Percentiles rank a stretch among this genome's conserved stretches.
These are phyloP conservation scores for Colletotrichum sp. DNA, from an alignment of 2,329 filamentous ascomycete species.

Conservation along the genomic window DNA sequence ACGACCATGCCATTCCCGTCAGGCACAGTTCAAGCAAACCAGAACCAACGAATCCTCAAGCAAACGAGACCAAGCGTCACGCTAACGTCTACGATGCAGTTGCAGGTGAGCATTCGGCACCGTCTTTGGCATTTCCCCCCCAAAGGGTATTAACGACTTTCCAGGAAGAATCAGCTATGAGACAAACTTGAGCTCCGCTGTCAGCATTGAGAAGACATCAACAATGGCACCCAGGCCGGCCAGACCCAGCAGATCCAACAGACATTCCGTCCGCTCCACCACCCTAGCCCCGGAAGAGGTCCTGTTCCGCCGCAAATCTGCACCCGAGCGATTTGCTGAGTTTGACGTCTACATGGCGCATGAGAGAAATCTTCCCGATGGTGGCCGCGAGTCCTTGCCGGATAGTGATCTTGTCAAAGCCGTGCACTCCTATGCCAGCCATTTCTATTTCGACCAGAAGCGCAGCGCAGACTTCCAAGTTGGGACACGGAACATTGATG, in stretches of 20 bases:
- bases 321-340: constrained; percentile 72
- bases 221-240: neutral
- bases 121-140: neutral
- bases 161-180: constrained; percentile 17
- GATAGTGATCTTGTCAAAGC: constrained; percentile 73
- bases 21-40: neutral
- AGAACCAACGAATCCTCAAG: neutral
- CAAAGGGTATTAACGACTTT: neutral
- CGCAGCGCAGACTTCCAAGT: constrained; percentile 12
- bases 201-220: neutral
- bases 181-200: neutral
- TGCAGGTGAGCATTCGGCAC: constrained; percentile 56
- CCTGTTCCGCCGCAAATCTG: constrained; percentile 68
- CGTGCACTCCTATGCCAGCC: constrained; percentile 71
- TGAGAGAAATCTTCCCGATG: constrained; percentile 55
- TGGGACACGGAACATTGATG: constrained; percentile 43
- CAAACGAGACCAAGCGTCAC: constrained; percentile 24
- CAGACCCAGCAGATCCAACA: constrained; percentile 14
- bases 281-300: constrained; percentile 71
- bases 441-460: constrained; percentile 60
- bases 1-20: neutral
- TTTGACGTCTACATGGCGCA: constrained; percentile 75
- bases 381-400: constrained; percentile 59
- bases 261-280: constrained; percentile 33
- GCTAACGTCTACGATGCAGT: constrained; percentile 76